These are phyloP conservation scores for Petrea volubilis DNA, from an alignment of 257 asterid species.

Conservation along the genomic window DNA sequence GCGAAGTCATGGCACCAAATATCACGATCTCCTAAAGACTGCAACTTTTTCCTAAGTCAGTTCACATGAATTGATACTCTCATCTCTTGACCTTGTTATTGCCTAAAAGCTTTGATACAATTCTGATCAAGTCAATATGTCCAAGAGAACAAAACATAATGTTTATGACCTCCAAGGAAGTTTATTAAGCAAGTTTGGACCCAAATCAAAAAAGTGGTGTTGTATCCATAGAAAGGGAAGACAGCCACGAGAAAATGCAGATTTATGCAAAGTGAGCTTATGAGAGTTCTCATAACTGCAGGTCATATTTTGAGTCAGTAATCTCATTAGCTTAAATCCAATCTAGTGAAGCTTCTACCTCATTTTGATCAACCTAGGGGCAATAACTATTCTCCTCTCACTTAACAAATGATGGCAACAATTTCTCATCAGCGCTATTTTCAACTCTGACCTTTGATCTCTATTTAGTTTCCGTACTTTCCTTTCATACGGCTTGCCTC, in stretches of 20 bases:
- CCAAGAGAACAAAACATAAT: neutral
- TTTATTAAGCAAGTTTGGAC: neutral
- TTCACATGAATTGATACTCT: neutral
- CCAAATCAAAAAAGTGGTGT: neutral
- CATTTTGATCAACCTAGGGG: slow-evolving; percentile 13
- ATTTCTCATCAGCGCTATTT: neutral
- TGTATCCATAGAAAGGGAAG: neutral
- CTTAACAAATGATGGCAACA: neutral
- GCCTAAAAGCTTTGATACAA: neutral
- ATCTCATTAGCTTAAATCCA: neutral
- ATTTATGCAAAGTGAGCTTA: neutral
- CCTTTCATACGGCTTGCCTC: neutral
- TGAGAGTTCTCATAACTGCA: neutral
- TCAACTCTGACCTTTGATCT: neutral
- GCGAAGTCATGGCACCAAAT: neutral
- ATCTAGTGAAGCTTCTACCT: slow-evolving; percentile 9
- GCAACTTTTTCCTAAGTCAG: neutral
- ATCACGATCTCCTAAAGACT: slow-evolving; percentile 8
- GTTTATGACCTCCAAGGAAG: neutral
- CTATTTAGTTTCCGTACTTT: neutral
- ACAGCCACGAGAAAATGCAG: neutral
- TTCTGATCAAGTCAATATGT: neutral
- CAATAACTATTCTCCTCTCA: slow-evolving; percentile 2
- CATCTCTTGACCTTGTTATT: neutral
- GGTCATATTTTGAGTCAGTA: slow-evolving; percentile 1